A percentile compares a stretch with the other conserved stretches of the same genome.
phyloP scores from a whole-genome alignment of 2,329 filamentous ascomycete genomes.

The Calonectria honghensis region DNA sequence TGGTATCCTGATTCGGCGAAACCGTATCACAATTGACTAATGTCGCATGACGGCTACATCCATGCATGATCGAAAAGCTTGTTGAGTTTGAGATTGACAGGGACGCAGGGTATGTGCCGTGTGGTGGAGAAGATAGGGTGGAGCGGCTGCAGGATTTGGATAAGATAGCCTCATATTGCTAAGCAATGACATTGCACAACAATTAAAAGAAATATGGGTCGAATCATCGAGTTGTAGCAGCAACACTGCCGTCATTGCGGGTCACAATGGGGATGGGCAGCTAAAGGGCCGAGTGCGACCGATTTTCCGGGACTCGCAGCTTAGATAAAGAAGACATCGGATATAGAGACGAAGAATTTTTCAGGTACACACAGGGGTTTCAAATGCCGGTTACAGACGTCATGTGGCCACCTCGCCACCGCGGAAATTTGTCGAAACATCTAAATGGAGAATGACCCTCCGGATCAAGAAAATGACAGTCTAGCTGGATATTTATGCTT shows the following conservation, averaged over 20 bases:
- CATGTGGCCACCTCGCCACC: neutral
- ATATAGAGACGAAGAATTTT: neutral
- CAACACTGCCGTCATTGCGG: constrained; percentile 7
- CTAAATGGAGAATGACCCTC: neutral
- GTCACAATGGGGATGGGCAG: neutral
- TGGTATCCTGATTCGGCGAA: neutral
- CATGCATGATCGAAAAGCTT: neutral
- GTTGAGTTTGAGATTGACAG: neutral
- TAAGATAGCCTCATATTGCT: constrained; percentile 11
- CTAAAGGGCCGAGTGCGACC: constrained; percentile 14
- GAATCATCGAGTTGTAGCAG: neutral
- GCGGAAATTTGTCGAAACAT: neutral
- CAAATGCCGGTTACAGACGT: too few relatives aligned
- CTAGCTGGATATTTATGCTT: neutral
- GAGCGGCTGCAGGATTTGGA: neutral
- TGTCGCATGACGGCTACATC: neutral
- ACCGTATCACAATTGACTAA: neutral
- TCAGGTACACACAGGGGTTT: neutral
- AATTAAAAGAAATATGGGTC: neutral
- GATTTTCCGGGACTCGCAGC: neutral
- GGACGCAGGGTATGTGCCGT: neutral
- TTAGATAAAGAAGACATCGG: neutral
- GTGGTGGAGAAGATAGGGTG: neutral
- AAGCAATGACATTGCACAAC: constrained; percentile 19
- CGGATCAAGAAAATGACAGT: neutral